Conservation (phyloP, 768 basidiomycete species). For the Kwoniella dendrophila region DNA sequence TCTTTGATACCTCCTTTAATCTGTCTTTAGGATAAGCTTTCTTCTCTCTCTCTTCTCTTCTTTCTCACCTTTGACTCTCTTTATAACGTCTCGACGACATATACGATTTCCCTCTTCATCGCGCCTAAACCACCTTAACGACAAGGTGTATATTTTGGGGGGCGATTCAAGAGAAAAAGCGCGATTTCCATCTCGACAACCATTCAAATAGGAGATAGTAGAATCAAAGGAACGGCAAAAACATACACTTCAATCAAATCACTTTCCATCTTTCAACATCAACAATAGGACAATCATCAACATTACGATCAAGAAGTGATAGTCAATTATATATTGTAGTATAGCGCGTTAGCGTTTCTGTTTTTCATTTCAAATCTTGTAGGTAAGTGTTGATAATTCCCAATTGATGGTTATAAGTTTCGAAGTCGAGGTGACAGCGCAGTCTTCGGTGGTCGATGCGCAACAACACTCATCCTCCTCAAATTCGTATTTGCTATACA, state of each 20-base stretch:
- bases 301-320: neutral
- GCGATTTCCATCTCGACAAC: neutral
- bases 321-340: too few relatives aligned
- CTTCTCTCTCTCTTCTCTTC: neutral
- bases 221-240: constrained; percentile 14
- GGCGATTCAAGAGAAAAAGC: constrained; percentile 2
- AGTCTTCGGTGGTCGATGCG: constrained; percentile 8
- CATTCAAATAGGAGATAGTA: neutral
- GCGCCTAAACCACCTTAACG: neutral
- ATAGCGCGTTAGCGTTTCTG: too few relatives aligned
- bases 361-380: constrained; percentile 2
- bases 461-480: too few relatives aligned
- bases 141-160: neutral
- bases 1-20: neutral
- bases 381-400: constrained; percentile 8
- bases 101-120: neutral
- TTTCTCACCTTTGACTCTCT: constrained; percentile 12
- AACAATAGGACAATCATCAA: neutral
- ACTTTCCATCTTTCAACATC: neutral
- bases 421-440: neutral
- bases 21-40: neutral
- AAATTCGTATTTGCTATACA: too few relatives aligned
- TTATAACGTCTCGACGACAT: constrained; percentile 18
- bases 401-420: neutral
- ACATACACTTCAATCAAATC: neutral